Evolutionary conservation across 306 rosid genomes (phyloP).

Genomic region (Begonia loranthoides): DNA sequence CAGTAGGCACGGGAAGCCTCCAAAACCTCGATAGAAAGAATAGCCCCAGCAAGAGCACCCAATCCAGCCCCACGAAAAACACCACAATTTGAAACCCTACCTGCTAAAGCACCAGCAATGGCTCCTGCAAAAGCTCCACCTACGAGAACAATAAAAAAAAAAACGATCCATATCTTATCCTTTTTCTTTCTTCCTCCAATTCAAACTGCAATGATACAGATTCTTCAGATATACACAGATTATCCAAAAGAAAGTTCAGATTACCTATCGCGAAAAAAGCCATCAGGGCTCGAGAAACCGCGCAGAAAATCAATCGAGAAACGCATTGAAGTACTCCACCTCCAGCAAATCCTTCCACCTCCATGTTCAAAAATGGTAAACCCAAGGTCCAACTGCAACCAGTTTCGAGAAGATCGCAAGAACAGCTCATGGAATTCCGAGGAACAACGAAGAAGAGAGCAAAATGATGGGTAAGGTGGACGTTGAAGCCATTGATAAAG

Average conservation of each 20-base stretch:
- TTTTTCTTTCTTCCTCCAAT: no score
- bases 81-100: conserved; percentile 65
- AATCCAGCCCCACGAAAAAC: conserved; percentile 55
- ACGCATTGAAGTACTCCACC: conserved; percentile 17
- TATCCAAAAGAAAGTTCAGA: neutral
- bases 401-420: neutral
- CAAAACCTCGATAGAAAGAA: conserved; percentile 55
- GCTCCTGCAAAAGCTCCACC: conserved; percentile 61
- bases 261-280: conserved; percentile 31
- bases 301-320: conserved; percentile 20
- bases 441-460: neutral
- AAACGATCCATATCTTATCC: neutral
- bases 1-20: conserved; percentile 76
- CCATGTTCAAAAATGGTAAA: conserved; percentile 18
- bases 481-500: neutral
- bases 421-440: conserved; percentile 1
- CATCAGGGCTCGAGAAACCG: conserved; percentile 27
- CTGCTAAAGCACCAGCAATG: conserved; percentile 68
- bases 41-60: conserved; percentile 75
- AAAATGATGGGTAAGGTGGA: neutral
- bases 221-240: conserved; percentile 2
- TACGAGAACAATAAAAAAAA: conserved; percentile 22
- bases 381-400: neutral
- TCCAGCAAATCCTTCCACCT: conserved; percentile 12
- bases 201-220: neutral